Conservation (phyloP, 2,329 filamentous ascomycete species). For the Paecilomyces sp. region DNA sequence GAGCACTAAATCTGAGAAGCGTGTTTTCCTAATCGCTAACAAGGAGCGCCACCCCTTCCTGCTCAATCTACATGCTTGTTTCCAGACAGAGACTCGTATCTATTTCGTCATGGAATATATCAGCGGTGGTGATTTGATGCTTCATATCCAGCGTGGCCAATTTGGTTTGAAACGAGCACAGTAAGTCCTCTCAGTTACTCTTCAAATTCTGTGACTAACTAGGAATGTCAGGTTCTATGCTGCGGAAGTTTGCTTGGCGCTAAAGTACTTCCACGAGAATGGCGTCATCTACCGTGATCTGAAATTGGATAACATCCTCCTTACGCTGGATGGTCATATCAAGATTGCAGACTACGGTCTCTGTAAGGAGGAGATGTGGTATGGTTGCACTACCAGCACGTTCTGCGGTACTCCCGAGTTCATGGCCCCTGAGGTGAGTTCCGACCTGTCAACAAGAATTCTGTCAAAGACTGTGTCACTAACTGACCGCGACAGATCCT, state of each 20-base stretch:
- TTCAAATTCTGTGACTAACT: background rate
- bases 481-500: constrained; percentile 59
- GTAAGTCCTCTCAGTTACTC: constrained; percentile 46
- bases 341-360: constrained; percentile 98
- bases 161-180: constrained; percentile 95
- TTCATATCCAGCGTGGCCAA: constrained; percentile 94
- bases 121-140: constrained; percentile 95
- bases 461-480: background rate
- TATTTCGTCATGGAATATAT: constrained; percentile 99
- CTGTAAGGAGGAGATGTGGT: constrained; percentile 99
- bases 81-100: constrained; percentile 95
- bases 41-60: constrained; percentile 95
- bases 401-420: constrained; percentile 99
- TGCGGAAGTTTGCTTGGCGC: constrained; percentile 88
- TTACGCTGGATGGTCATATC: constrained; percentile 93
- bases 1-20: constrained; percentile 94
- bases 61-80: constrained; percentile 91
- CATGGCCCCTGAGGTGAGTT: constrained; percentile 87
- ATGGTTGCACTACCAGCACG: constrained; percentile 89
- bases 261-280: constrained; percentile 99
- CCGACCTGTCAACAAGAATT: background rate
- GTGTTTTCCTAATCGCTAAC: constrained; percentile 94
- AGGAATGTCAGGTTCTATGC: constrained; percentile 71
- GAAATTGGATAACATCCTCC: constrained; percentile 80
- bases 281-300: constrained; percentile 90